These are phyloP conservation scores for Ramalina intermedia DNA, from an alignment of 495 filamentous ascomycete species.

Conservation along the genomic window DNA sequence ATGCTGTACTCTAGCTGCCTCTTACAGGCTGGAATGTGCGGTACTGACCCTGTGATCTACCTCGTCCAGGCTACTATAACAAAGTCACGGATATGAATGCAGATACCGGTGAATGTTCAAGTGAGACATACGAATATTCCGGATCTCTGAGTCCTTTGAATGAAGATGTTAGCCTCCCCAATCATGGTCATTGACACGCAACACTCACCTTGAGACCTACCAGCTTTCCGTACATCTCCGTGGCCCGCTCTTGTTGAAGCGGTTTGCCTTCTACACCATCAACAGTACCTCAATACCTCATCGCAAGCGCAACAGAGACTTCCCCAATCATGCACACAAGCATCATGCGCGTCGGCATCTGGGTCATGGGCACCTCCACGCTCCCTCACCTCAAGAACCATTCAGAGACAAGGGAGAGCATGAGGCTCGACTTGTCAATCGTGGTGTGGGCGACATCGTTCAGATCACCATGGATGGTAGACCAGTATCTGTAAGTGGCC, in stretches of 20 bases:
- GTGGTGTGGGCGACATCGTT: constrained; percentile 33
- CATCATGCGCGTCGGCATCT: constrained; percentile 22
- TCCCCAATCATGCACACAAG: constrained; percentile 1
- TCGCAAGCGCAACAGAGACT: constrained; percentile 17
- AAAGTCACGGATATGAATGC: constrained; percentile 43
- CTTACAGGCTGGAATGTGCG: too few species aligned
- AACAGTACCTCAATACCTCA: constrained; percentile 6
- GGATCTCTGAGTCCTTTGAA: constrained; percentile 48
- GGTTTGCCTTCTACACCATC: constrained; percentile 49
- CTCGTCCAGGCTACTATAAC: constrained; percentile 32
- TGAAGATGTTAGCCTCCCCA: constrained; percentile 41
- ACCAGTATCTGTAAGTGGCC: constrained; percentile 23
- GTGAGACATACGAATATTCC: constrained; percentile 29
- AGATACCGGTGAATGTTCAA: constrained; percentile 37
- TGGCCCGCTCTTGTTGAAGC: constrained; percentile 45
- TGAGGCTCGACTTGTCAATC: constrained; percentile 19
- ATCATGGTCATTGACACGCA: background rate
- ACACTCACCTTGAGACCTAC: constrained; percentile 1
- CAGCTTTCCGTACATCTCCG: constrained; percentile 58
- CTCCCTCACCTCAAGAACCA: constrained; percentile 4
- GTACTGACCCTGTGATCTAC: too few species aligned
- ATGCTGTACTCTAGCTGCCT: too few species aligned
- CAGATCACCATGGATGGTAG: constrained; percentile 49
- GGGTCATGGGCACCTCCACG: constrained; percentile 24
- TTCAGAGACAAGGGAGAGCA: constrained; percentile 8